phyloP scores from a whole-genome alignment of 2,329 filamentous ascomycete species.

The Emmonsiellopsis sp. region DNA sequence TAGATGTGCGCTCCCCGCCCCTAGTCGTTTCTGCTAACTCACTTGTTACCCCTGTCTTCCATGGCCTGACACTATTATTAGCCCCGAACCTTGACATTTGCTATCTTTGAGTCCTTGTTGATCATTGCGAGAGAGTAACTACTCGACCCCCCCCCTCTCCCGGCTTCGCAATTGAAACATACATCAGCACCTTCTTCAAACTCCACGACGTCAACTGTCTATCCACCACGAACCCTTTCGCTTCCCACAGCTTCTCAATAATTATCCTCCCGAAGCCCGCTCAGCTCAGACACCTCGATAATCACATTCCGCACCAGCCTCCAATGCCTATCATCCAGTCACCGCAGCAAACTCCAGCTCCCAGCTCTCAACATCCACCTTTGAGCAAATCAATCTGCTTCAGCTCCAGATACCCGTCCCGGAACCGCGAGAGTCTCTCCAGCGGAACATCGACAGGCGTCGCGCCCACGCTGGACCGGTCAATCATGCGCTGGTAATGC shows the following conservation, averaged over 20 bases:
- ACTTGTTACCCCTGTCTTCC: background rate
- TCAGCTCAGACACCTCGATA: constrained; percentile 13
- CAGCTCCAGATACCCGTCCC: constrained; percentile 7
- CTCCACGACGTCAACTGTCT: background rate
- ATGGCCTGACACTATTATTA: background rate
- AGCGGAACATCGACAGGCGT: constrained; percentile 9
- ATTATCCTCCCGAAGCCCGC: constrained; percentile 3
- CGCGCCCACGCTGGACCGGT: too few species aligned
- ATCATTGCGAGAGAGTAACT: background rate
- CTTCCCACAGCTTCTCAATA: constrained; percentile 11
- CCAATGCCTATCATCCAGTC: constrained; percentile 17
- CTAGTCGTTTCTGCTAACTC: background rate
- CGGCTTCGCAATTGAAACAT: background rate
- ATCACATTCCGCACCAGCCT: constrained; percentile 11
- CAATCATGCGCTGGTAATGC: too few species aligned
- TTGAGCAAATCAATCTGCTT: constrained; percentile 18
- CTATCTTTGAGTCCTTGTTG: background rate
- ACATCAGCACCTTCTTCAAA: background rate
- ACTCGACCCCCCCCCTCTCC: background rate
- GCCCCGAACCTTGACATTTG: background rate
- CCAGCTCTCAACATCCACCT: constrained; percentile 19
- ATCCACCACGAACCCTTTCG: constrained; percentile 13
- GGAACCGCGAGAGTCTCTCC: constrained; percentile 13
- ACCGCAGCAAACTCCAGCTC: constrained; percentile 15
- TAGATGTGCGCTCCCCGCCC: background rate